These are phyloP conservation scores for Hypholoma fasciculare DNA, from an alignment of 768 basidiomycete genomes.

Conservation along the genomic window DNA sequence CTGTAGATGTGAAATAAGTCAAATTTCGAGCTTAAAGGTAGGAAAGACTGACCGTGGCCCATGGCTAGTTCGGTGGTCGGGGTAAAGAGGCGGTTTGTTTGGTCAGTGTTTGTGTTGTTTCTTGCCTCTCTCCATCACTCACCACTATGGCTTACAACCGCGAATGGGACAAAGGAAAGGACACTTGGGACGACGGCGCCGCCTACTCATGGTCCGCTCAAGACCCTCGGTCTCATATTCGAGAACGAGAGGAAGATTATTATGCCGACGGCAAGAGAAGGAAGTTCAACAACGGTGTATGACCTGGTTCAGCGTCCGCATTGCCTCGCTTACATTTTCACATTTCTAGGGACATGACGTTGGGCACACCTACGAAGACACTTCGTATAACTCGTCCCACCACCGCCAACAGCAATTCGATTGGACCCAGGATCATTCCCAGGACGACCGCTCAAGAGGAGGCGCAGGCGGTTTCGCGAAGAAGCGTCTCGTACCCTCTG, in stretches of 20 bases:
- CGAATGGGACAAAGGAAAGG: slow-evolving; percentile 87
- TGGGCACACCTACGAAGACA: slow-evolving; percentile 14
- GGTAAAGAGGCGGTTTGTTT: slow-evolving; percentile 34
- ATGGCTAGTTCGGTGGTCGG: slow-evolving; percentile 21
- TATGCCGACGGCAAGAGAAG: slow-evolving; percentile 73
- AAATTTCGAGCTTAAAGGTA: slow-evolving; percentile 3
- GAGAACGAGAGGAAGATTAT: slow-evolving; percentile 70
- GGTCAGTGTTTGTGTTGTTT: slow-evolving; percentile 35
- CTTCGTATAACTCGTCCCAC: slow-evolving; percentile 20
- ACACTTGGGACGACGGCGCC: slow-evolving; percentile 45
- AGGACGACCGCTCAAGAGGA: slow-evolving; percentile 52
- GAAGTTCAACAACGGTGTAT: slow-evolving; percentile 76
- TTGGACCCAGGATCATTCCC: slow-evolving; percentile 46
- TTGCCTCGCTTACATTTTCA: slow-evolving; percentile 14
- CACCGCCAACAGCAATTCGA: slow-evolving; percentile 28
- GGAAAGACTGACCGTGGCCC: slow-evolving; percentile 55
- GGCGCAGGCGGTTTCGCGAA: slow-evolving; percentile 49
- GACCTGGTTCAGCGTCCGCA: slow-evolving; percentile 23
- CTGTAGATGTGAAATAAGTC: slow-evolving; percentile 31
- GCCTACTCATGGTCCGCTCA: slow-evolving; percentile 35
- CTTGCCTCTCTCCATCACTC: slow-evolving; percentile 26
- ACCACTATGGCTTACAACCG: slow-evolving; percentile 70
- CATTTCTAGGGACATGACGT: slow-evolving; percentile 52
- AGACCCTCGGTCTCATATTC: slow-evolving; percentile 37
- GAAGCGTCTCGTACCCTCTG: slow-evolving; percentile 81